phyloP scores from a whole-genome alignment of 345 rosid species.

The Toxicodendron radicans region DNA sequence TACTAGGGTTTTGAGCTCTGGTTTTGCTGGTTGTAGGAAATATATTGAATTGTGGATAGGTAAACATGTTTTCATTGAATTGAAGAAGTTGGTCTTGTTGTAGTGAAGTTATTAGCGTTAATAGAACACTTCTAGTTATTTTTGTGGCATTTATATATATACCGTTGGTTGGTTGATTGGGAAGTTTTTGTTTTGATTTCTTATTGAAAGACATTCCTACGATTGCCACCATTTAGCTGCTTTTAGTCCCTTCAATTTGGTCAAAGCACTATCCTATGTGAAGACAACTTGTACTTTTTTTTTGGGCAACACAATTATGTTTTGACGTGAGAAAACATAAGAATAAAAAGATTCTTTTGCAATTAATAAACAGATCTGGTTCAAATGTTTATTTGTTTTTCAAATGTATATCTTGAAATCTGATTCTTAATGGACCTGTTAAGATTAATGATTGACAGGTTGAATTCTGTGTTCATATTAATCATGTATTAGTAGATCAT shows the following conservation, averaged over 20 bases:
- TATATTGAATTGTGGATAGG: background rate
- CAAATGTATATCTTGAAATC: background rate
- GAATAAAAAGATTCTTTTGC: background rate
- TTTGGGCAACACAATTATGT: background rate
- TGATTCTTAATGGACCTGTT: background rate
- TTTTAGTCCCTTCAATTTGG: background rate
- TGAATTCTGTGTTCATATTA: background rate
- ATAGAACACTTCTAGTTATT: background rate
- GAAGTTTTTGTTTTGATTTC: background rate
- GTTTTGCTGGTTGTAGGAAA: no score
- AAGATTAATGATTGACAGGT: background rate
- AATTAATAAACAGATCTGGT: background rate
- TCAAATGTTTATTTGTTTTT: background rate
- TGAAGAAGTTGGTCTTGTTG: background rate
- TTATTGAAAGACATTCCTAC: background rate
- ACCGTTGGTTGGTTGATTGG: background rate
- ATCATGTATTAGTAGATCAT: background rate
- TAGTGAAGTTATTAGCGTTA: no score
- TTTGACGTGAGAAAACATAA: background rate
- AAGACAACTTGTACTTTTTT: background rate
- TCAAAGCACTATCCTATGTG: background rate
- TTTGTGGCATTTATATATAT: background rate
- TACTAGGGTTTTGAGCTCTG: no score
- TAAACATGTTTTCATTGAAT: background rate
- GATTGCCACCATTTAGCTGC: background rate